Percentiles rank a stretch among this genome's conserved stretches.
These are phyloP conservation scores for Phytophthora ohioensis DNA, from an alignment of 352 stramenopile species.

Conservation along the genomic window DNA sequence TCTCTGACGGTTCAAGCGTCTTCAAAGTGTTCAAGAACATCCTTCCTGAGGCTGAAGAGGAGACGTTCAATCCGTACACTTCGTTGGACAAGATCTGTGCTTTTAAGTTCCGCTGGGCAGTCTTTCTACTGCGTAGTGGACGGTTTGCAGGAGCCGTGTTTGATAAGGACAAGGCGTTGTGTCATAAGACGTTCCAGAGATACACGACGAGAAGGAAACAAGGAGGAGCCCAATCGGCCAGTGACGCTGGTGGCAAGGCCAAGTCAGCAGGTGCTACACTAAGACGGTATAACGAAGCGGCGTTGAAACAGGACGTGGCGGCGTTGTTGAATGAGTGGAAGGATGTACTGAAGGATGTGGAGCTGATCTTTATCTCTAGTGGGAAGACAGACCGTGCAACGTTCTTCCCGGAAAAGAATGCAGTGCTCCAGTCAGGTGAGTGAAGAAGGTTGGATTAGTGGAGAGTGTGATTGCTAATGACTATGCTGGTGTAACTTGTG, in stretches of 20 bases:
- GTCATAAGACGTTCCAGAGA: conserved; percentile 92
- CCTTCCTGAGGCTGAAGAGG: conserved; percentile 50
- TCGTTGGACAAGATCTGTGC: conserved; percentile 56
- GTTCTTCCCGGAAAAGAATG: conserved; percentile 84
- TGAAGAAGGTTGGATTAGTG: background rate
- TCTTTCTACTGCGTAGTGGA: conserved; percentile 93
- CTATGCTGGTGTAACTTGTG: conserved; percentile 9
- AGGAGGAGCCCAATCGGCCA: conserved; percentile 91
- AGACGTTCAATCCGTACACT: conserved; percentile 69
- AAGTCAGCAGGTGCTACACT: conserved; percentile 95
- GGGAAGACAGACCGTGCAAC: conserved; percentile 77
- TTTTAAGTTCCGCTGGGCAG: conserved; percentile 79
- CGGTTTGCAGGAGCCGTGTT: conserved; percentile 94
- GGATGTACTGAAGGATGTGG: conserved; percentile 48
- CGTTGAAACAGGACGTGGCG: conserved; percentile 91
- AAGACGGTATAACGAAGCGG: conserved; percentile 92
- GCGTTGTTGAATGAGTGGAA: conserved; percentile 88
- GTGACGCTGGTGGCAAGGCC: conserved; percentile 87
- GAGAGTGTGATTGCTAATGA: conserved; percentile 5
- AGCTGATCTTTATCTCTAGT: conserved; percentile 81
- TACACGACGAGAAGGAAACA: conserved; percentile 96
- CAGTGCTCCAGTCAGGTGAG: conserved; percentile 55
- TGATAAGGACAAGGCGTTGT: conserved; percentile 87
- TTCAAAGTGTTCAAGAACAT: conserved; percentile 89
- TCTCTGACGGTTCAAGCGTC: conserved; percentile 73